A percentile compares a stretch with the other conserved stretches of the same genome.
These are phyloP conservation scores for Clarireedia paspali DNA, from an alignment of 2,329 filamentous ascomycete genomes.

Conservation along the genomic window DNA sequence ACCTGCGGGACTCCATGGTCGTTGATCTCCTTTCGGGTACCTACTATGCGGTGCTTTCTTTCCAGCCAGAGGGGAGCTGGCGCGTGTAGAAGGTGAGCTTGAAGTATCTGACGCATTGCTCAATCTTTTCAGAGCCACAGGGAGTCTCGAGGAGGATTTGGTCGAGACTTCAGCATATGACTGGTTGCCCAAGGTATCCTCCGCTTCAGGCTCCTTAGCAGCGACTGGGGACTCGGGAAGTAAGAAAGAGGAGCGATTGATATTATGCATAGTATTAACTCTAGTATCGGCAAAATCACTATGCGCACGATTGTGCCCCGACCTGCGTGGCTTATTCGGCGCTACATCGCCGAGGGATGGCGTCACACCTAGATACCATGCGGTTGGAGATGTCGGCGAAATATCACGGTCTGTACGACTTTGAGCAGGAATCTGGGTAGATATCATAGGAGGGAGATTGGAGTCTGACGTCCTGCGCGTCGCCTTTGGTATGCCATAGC, in stretches of 20 bases:
- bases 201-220: background rate
- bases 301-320: conserved; percentile 43
- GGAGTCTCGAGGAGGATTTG: conserved; percentile 21
- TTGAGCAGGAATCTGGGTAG: conserved; percentile 35
- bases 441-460: conserved; percentile 45
- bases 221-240: background rate
- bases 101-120: conserved; percentile 38
- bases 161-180: background rate
- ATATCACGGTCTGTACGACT: conserved; percentile 48
- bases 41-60: conserved; percentile 32
- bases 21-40: conserved; percentile 20
- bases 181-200: background rate
- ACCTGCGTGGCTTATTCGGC: conserved; percentile 22
- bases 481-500: conserved; percentile 50
- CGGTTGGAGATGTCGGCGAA: conserved; percentile 57
- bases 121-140: conserved; percentile 20
- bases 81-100: conserved; percentile 22
- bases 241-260: conserved; percentile 4
- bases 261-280: conserved; percentile 22
- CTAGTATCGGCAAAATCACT: conserved; percentile 48
- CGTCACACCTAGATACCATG: conserved; percentile 50
- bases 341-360: conserved; percentile 34
- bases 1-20: conserved; percentile 23
- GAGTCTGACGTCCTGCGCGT: conserved; percentile 64
- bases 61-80: conserved; percentile 42